phyloP scores from a whole-genome alignment of 192 early-diverging fungal genomes.

The Coemansia asiatica region DNA sequence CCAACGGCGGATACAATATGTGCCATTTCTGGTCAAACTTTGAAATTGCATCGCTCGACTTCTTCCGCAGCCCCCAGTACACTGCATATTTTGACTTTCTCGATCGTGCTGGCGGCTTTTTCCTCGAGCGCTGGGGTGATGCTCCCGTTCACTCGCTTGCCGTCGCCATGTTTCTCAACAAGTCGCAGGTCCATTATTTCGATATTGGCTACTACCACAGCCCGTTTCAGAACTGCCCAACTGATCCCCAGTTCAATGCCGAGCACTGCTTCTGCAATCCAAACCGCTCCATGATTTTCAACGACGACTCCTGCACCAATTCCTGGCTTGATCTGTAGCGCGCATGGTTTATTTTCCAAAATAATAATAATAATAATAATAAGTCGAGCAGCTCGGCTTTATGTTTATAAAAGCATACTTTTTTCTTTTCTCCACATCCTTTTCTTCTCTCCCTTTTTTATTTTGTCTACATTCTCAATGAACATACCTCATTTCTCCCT shows the following conservation, averaged over 20 bases:
- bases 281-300: conserved; percentile 26
- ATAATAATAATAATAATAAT: no score
- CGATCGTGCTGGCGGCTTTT: conserved; percentile 77
- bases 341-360: neutral
- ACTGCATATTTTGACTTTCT: conserved; percentile 65
- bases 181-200: conserved; percentile 66
- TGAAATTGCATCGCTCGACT: no score
- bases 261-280: conserved; percentile 39
- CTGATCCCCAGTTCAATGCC: conserved; percentile 57
- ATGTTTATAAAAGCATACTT: neutral
- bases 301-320: conserved; percentile 33
- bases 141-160: conserved; percentile 67
- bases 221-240: conserved; percentile 49
- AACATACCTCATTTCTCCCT: neutral
- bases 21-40: no score
- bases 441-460: no score
- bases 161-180: conserved; percentile 59
- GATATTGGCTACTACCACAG: conserved; percentile 67
- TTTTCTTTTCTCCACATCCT: no score
- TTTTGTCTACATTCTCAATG: neutral
- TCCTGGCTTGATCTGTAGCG: conserved; percentile 31
- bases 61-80: conserved; percentile 62
- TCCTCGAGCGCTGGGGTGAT: conserved; percentile 74
- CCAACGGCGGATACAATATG: conserved; percentile 58
- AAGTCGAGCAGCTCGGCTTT: no score